Evolutionary conservation across 2,329 filamentous ascomycete species (phyloP), one percentile per base, ranked within the genome.

Genomic region (Botryotinia convoluta): DNA sequence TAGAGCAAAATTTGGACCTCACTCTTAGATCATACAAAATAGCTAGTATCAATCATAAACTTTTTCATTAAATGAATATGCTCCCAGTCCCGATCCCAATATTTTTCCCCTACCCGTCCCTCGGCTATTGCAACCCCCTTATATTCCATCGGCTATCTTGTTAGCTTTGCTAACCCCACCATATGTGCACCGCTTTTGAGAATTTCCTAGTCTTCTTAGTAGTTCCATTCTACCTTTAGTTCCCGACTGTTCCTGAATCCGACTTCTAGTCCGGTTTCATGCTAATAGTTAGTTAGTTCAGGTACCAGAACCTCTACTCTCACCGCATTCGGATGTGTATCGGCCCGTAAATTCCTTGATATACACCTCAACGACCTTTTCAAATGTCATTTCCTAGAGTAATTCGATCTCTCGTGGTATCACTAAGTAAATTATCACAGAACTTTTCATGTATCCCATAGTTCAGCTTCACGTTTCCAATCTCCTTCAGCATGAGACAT

Each of bases 351-450:
- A 18, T 18, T 3, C 14, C 14, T 57, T 29, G n/a, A 18, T 18
- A 57, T 18, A 57, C 7, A 18, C n/a, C 7, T 0, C 7, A 26
- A 8, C 4, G 9, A 16, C 4, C 14, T 9, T 42, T 29, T 32
- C n/a, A 20, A 44, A 22, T 3, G 37, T 44, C 10, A 20, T 29
- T 18, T 10, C 39, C 8, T 42, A 3, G 20, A 12, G 37, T n/a
- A 1, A 42, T 29, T 5, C 9, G 8, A 20, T n/a, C 16, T 29
- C 26, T 44, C 3, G 29, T n/a, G 1, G 18, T 1, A 57, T 2
- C 18, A 9, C n/a, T n/a, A 29, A 16, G 8, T 16, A 8, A 0
- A 8, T 7, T 7, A 1, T 16, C 26, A n/a, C 14, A 29, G 12
- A 5, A 0, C 12, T 16, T 51, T 16, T 54, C 48, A 7, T n/a